These are phyloP conservation scores for Gossypium schwendimanii DNA, from an alignment of 441 rosid genomes.

Conservation along the genomic window DNA sequence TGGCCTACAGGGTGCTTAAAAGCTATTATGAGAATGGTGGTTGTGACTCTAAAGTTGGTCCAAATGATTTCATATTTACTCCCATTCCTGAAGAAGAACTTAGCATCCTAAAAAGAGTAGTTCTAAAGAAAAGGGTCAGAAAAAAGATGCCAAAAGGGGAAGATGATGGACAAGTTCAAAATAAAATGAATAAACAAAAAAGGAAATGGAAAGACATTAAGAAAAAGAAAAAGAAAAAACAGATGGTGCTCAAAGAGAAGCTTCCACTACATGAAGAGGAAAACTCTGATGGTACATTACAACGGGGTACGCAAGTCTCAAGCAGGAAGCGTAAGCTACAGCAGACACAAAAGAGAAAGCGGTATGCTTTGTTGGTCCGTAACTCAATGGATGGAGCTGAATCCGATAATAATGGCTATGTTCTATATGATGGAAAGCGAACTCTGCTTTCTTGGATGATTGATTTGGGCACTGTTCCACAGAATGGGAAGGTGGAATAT, in stretches of 20 bases:
- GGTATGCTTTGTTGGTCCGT: conserved; percentile 60
- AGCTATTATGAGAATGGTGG: conserved; percentile 38
- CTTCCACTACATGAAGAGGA: conserved; percentile 15
- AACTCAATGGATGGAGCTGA: conserved; percentile 44
- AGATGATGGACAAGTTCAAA: conserved; percentile 24
- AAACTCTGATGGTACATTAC: conserved; percentile 20
- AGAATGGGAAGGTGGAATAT: conserved; percentile 56
- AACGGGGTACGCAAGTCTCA: conserved; percentile 14
- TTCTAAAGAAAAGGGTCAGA: conserved; percentile 41
- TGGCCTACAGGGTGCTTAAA: conserved; percentile 73
- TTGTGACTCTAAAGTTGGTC: conserved; percentile 29
- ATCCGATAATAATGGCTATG: conserved; percentile 47
- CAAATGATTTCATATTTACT: conserved; percentile 44
- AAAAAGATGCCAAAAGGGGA: conserved; percentile 32
- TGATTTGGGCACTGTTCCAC: conserved; percentile 52
- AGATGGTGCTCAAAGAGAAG: conserved; percentile 20
- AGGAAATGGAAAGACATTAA: conserved; percentile 6
- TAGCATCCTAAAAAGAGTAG: conserved; percentile 41
- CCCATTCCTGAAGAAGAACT: conserved; percentile 77
- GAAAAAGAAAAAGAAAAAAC: conserved; percentile 21
- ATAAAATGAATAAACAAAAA: conserved; percentile 28
- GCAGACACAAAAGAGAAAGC: conserved; percentile 47
- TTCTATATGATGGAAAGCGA: conserved; percentile 68
- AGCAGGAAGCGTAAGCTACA: conserved; percentile 41
- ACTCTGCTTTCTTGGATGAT: conserved; percentile 84